Base-by-base conservation (phyloP, 371 early-diverging fungal species). In the Apophysomyces variabilis region DNA sequence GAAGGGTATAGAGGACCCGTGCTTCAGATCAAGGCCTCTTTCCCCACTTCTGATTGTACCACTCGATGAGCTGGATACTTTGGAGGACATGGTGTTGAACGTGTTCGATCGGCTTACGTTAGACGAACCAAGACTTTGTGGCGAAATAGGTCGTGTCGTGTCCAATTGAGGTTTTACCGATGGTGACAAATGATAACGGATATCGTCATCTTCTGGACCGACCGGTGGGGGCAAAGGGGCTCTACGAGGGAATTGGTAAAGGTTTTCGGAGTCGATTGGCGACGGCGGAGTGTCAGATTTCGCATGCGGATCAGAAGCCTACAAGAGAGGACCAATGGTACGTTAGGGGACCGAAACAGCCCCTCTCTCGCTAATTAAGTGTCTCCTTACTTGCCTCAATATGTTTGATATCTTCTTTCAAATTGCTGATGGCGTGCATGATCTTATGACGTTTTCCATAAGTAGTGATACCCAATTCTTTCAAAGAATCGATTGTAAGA, bases 391-490 rank as follows among this genome's bases (percentile, higher is more conserved):
- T 44, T 62, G 37, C 50, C 50, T 62, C 62, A 26, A 11, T 32
- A 32, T 64, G 47, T 57, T 66, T 56, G 57, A 64, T 39, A 54
- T 75, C 61, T 8, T 76, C 76, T 68, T 85, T 87, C 38, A 90
- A 65, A 13, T 73, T 64, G 21, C 67, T 76, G 59, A 91, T 91
- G 65, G 90, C 88, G 46, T 84, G 88, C 85, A 88, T 89, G 38
- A 91, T 79, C 61, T 89, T 87, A 68, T 87, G 85, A 8, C 91
- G 79, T 70, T 89, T 90, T 16, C 91, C 91, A 67, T 87, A 90
- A 4, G 89, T 85, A 14, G 65, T 66, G 47, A 91, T 87, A n/a
- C 89, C 86, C 38, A 91, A 69, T 63, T 91, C 91, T 65, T 91
- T 91, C 37, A 91, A 67, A 18, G 87, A 77, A 62, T 86, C 84